Base-by-base conservation (phyloP, 106 monocot species). In the Allium fistulosum region DNA sequence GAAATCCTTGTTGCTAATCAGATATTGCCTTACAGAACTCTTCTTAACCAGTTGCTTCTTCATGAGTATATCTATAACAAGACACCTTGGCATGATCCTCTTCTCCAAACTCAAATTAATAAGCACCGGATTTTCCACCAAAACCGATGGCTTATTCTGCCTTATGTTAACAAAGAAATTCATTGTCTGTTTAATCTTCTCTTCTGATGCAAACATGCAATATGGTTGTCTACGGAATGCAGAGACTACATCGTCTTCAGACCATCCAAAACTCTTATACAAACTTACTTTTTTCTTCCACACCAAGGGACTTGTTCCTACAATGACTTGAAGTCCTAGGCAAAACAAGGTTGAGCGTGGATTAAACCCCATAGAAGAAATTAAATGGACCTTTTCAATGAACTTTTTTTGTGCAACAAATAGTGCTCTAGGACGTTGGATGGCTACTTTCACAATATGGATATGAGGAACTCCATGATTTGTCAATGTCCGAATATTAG, bases 181-280 rank as follows among this genome's bases (percentile, higher is more conserved):
- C 62, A 81, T n/a, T 0, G 3, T 14, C 66, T 55, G 63, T 58
- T 53, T 69, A 11, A 84, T 67, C 68, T 77, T 84, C 47, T 68
- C 74, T 2, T 81, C 76, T 0, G 81, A 71, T n/a, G n/a, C 7
- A 7, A 48, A 4, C 71, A 84, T 74, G 49, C 62, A 77, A 27
- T 13, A 45, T 0, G 88, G 84, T 9, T 70, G 61, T 69, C 60
- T 82, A 26, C 7, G 53, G 52, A 88, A 82, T 0, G 82, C 82
- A 7, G 15, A 22, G 3, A 81, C 11, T 7, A 72, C 52, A 14
- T 88, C 76, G 14, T 71, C 50, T 14, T 82, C 75, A 0, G 88
- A 84, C 82, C 84, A 85, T 2, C 84, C 88, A 5, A 81, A 67
- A 58, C 81, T 71, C 65, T 28, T 51, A 17, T 76, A 84, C 7